Evolutionary conservation across 78 protist species (phyloP), one percentile per base, ranked within the genome.

Genomic region (Creolimax fragrantissima): DNA sequence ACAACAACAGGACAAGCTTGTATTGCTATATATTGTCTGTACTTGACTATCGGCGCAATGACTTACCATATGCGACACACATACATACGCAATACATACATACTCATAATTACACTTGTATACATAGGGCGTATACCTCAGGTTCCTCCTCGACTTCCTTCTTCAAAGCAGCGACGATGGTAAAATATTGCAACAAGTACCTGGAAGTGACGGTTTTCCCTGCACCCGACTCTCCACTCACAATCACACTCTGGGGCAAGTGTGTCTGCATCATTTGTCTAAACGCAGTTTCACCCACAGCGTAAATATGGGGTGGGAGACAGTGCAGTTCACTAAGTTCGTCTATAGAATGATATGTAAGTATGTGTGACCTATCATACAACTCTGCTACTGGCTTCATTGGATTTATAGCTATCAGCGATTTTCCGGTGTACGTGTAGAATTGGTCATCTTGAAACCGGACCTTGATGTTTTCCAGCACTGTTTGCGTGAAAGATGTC

Each of bases 211-310:
- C 84, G 3, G 90, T 89, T 41, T 93, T 95, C 95, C 96, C 97
- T 5, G 97, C 95, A 3, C 97, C 97, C 2, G 95, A 92, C 89
- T 95, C 96, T 45, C 96, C 96, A 24, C 94, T 67, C 36, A 85
- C 44, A 42, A 83, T 84, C 41, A 89, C 42, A 39, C 17, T 89
- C 92, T 95, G 97, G 42, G 90, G 86, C 5, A 0, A 0, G 17
- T 43, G 35, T n/a, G 7, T 2, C 41, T 86, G 85, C 0, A 83
- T 24, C 95, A 96, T 94, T 42, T 41, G 4, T 3, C 94, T 42
- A 94, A 93, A 96, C 44, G 97, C 96, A 39, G 44, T 92, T 44
- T 96, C 96, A 3, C 96, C 94, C 5, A 91, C 89, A 58, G 96
- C 96, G 36, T 90, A 96, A 37, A 96, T 94, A 94, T 97, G 93